Conservation (phyloP, 306 rosid genomes). For the Quercus berberidifolia region DNA sequence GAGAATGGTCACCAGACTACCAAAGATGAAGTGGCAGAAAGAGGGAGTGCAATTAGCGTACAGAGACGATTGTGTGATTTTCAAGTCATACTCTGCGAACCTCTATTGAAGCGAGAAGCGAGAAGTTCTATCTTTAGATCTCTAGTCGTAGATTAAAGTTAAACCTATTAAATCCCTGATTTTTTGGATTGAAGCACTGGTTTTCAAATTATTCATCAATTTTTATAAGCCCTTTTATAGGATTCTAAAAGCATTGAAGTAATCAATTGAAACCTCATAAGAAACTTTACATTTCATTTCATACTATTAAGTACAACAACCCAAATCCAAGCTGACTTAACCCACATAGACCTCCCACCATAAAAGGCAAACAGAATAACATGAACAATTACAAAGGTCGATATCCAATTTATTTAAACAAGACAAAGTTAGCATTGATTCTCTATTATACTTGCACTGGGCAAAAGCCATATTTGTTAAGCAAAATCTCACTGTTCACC, state of each 20-base stretch:
- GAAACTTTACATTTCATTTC: conserved; percentile 41
- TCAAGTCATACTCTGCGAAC: too few relatives aligned
- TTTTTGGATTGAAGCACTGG: too few relatives aligned
- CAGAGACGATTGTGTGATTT: too few relatives aligned
- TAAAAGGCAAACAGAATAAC: neutral
- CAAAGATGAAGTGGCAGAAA: too few relatives aligned
- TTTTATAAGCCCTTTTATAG: neutral
- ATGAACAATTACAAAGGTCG: neutral
- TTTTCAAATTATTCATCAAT: too few relatives aligned
- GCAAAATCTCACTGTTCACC: conserved; percentile 27
- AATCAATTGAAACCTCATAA: neutral
- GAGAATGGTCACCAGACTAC: too few relatives aligned
- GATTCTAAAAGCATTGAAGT: neutral
- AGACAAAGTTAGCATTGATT: neutral
- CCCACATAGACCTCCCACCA: neutral
- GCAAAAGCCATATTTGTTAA: conserved; percentile 4
- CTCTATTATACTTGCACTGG: neutral
- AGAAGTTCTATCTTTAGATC: too few relatives aligned
- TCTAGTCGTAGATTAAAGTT: too few relatives aligned
- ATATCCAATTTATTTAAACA: neutral
- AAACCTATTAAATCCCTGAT: too few relatives aligned
- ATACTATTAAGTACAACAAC: conserved; percentile 2
- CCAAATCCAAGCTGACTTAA: conserved; percentile 4
- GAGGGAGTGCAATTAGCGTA: too few relatives aligned
- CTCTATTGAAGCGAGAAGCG: too few relatives aligned